phyloP scores from a whole-genome alignment of 169 alveolate species.

The Eimeria falciformis region DNA sequence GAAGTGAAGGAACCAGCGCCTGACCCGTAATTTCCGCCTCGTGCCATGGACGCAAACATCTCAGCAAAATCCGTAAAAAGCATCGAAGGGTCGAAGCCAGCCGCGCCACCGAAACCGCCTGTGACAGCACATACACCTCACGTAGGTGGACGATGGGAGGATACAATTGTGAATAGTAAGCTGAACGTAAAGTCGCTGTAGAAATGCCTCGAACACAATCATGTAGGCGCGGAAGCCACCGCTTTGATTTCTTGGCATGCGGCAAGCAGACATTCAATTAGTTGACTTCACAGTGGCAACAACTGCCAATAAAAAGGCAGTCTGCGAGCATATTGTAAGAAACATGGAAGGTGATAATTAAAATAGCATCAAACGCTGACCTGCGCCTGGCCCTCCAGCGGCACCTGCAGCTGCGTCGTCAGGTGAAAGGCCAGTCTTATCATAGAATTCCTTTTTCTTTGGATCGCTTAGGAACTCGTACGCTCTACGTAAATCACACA shows the following conservation, averaged over 20 bases:
- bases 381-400: conserved; percentile 78
- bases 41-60: conserved; percentile 88
- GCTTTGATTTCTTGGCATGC: too few relatives aligned
- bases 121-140: not conserved
- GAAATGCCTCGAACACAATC: too few relatives aligned
- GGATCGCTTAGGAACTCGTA: conserved; percentile 95
- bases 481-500: conserved; percentile 89
- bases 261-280: too few relatives aligned
- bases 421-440: conserved; percentile 92
- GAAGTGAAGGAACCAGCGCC: conserved; percentile 13
- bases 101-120: conserved; percentile 85
- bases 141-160: too few relatives aligned
- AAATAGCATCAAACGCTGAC: too few relatives aligned
- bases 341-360: too few relatives aligned
- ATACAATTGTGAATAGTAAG: too few relatives aligned
- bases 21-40: conserved; percentile 75
- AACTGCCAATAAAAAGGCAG: not conserved
- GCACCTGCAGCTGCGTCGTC: conserved; percentile 81
- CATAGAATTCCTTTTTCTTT: conserved; percentile 91
- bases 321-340: too few relatives aligned
- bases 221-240: too few relatives aligned
- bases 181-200: too few relatives aligned
- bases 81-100: conserved; percentile 87
- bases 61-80: conserved; percentile 91
- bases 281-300: too few relatives aligned